phyloP scores from a whole-genome alignment of 2,329 filamentous ascomycete species.

The Scytalidium lignicola region DNA sequence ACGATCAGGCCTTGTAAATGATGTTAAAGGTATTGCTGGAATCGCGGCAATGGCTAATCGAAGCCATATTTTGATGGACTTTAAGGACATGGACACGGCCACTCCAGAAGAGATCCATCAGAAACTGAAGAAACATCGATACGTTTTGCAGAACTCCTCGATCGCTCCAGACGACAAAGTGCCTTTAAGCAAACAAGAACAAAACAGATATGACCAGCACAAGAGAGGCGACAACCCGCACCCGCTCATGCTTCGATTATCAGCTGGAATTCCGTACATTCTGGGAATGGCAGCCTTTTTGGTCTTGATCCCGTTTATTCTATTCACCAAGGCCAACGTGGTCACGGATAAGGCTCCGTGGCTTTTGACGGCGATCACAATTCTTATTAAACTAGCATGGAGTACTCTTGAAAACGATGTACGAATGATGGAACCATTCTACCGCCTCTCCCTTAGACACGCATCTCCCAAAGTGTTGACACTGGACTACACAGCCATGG shows the following conservation, averaged over 20 bases:
- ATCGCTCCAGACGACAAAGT: constrained; percentile 58
- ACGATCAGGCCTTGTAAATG: constrained; percentile 59
- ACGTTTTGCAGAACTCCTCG: constrained; percentile 65
- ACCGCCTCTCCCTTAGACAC: constrained; percentile 60
- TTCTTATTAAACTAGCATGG: constrained; percentile 64
- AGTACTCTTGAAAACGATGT: constrained; percentile 63
- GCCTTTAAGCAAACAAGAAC: constrained; percentile 34
- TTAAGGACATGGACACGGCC: constrained; percentile 65
- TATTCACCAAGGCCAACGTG: constrained; percentile 51
- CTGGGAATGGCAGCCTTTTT: constrained; percentile 51
- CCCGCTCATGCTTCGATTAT: constrained; percentile 60
- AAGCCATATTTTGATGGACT: constrained; percentile 69
- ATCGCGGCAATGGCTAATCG: constrained; percentile 71
- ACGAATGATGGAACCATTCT: constrained; percentile 71
- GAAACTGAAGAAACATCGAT: constrained; percentile 60
- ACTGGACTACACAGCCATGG: constrained; percentile 68
- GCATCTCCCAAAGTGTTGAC: constrained; percentile 61
- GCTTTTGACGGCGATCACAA: constrained; percentile 60
- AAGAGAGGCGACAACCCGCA: constrained; percentile 57
- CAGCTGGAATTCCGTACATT: constrained; percentile 57
- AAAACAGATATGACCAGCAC: constrained; percentile 43
- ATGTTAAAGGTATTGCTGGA: constrained; percentile 69
- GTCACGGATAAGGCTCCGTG: constrained; percentile 60
- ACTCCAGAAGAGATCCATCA: constrained; percentile 63
- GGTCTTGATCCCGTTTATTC: constrained; percentile 52